These are phyloP conservation scores for Trichoderma harzianum DNA, from an alignment of 2,329 filamentous ascomycete genomes.

Conservation along the genomic window DNA sequence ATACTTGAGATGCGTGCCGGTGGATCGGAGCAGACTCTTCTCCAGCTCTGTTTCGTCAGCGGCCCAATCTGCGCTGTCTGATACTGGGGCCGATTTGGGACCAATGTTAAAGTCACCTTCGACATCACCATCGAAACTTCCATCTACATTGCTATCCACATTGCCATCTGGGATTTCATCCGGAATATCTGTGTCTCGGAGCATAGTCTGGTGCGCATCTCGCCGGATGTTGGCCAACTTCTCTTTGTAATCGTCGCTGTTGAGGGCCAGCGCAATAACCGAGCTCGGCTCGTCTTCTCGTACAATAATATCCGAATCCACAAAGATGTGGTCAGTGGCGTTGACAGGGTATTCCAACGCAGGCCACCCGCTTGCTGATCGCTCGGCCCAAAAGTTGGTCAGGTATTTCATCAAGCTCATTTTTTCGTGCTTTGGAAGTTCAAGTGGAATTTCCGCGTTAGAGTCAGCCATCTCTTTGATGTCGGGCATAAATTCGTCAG, in stretches of 20 bases:
- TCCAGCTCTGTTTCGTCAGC: constrained; percentile 72
- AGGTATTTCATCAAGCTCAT: constrained; percentile 92
- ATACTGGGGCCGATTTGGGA: constrained; percentile 30
- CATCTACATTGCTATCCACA: constrained; percentile 41
- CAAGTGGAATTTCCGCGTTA: constrained; percentile 60
- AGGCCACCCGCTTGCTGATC: constrained; percentile 92
- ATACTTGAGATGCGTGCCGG: constrained; percentile 92
- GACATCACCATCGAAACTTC: constrained; percentile 36
- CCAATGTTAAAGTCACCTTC: constrained; percentile 30
- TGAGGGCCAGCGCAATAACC: constrained; percentile 87
- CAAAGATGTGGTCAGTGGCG: constrained; percentile 88
- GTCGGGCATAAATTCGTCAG: constrained; percentile 65
- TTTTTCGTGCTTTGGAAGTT: constrained; percentile 89
- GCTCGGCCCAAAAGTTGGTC: constrained; percentile 97
- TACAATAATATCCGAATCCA: constrained; percentile 94
- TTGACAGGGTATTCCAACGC: constrained; percentile 88
- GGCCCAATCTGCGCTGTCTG: constrained; percentile 39
- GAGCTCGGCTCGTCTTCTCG: constrained; percentile 97
- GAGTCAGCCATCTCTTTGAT: constrained; percentile 61
- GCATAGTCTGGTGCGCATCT: constrained; percentile 44
- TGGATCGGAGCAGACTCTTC: constrained; percentile 76
- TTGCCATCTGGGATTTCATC: constrained; percentile 24
- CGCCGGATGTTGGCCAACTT: constrained; percentile 69
- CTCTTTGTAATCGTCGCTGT: constrained; percentile 78
- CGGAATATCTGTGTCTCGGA: constrained; percentile 35